Conservation (phyloP, 805 yeast genomes). For the Candida arabinofermentans region DNA sequence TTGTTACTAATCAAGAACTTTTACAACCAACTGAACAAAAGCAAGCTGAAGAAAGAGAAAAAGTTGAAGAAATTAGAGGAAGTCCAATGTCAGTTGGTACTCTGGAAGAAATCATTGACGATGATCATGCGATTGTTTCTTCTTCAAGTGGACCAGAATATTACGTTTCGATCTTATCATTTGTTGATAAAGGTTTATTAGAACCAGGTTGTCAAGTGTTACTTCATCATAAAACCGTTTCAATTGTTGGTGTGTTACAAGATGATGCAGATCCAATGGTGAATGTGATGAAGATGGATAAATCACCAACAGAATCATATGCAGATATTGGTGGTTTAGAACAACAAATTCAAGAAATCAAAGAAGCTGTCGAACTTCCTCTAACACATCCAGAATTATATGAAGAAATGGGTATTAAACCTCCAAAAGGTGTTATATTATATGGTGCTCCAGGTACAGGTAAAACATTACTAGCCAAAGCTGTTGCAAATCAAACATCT, state of each 20-base stretch:
- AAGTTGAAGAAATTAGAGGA: constrained; percentile 93
- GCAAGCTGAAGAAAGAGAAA: constrained; percentile 93
- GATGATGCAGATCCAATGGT: constrained; percentile 99
- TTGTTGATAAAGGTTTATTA: constrained; percentile 91
- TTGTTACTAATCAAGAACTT: constrained; percentile 90
- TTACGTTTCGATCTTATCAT: constrained; percentile 91
- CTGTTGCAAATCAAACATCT: constrained; percentile 96
- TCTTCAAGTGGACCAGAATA: constrained; percentile 96
- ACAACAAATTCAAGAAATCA: constrained; percentile 93
- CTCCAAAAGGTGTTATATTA: constrained; percentile 95
- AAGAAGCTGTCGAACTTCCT: constrained; percentile 95
- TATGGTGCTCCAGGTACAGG: constrained; percentile 99
- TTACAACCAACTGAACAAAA: constrained; percentile 95
- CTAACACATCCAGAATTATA: constrained; percentile 94
- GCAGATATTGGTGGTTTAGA: constrained; percentile 98
- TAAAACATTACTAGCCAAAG: constrained; percentile 91
- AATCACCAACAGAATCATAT: constrained; percentile 94
- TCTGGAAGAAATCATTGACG: constrained; percentile 94
- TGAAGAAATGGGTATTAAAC: constrained; percentile 98
- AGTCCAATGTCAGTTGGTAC: constrained; percentile 96
- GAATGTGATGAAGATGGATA: constrained; percentile 94
- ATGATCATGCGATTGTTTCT: constrained; percentile 97
- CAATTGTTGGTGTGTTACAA: constrained; percentile 96
- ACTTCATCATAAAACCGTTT: constrained; percentile 91
- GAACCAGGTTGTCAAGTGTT: constrained; percentile 98